Conservation (phyloP, 306 rosid species). For the Ormosia emarginata region DNA sequence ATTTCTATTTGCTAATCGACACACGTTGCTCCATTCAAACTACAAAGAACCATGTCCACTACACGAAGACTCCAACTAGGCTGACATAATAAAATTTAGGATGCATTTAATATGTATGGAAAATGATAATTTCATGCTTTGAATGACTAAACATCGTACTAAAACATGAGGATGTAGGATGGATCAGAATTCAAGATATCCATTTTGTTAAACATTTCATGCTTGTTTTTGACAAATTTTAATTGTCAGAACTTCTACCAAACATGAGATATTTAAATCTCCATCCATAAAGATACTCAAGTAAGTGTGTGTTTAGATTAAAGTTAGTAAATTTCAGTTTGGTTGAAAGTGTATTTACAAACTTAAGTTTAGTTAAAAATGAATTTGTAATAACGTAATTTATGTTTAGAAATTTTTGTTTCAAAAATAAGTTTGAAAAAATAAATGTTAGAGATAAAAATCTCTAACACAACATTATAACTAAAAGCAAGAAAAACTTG, state of each 20-base stretch:
- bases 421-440: too few relatives aligned
- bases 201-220: not conserved
- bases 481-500: too few relatives aligned
- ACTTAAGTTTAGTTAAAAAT: too few relatives aligned
- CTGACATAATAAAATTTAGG: not conserved
- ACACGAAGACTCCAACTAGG: not conserved
- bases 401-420: too few relatives aligned
- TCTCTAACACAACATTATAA: too few relatives aligned
- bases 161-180: not conserved
- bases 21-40: not conserved
- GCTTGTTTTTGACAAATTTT: not conserved
- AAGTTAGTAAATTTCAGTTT: too few relatives aligned
- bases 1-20: not conserved
- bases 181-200: not conserved
- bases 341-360: too few relatives aligned
- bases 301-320: too few relatives aligned
- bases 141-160: not conserved
- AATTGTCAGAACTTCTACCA: not conserved
- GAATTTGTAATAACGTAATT: too few relatives aligned
- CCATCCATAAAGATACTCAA: not conserved
- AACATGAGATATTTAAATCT: not conserved
- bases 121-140: not conserved
- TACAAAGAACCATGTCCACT: not conserved
- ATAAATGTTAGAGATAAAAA: too few relatives aligned
- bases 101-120: not conserved